Evolutionary conservation across 495 filamentous ascomycete genomes (phyloP).

Genomic region (Hypoxylon rickii): DNA sequence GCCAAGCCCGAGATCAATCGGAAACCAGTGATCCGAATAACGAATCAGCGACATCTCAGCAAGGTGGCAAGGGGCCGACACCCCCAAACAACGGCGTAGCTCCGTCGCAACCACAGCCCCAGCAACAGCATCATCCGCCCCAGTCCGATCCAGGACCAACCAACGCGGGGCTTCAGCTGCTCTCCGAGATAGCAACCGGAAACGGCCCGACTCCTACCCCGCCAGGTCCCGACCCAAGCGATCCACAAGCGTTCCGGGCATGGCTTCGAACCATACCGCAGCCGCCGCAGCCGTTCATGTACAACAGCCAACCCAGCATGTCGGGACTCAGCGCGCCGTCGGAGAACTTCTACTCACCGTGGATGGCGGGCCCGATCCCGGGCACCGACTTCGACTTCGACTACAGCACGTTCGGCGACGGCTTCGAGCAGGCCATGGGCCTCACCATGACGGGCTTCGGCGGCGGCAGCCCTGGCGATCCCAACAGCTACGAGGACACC

Average conservation of each 20-base stretch:
- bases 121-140: constrained; percentile 33
- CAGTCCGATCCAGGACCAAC: constrained; percentile 35
- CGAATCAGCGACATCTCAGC: not conserved
- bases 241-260: constrained; percentile 7
- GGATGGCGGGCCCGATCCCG: not conserved
- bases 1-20: constrained; percentile 17
- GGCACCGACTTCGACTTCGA: constrained; percentile 38
- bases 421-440: constrained; percentile 56
- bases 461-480: constrained; percentile 33
- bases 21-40: constrained; percentile 8
- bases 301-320: constrained; percentile 24
- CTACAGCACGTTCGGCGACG: constrained; percentile 45
- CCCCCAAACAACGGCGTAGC: constrained; percentile 10
- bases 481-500: constrained; percentile 35
- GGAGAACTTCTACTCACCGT: too few relatives aligned
- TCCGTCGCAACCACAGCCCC: constrained; percentile 24
- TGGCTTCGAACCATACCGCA: constrained; percentile 18
- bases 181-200: constrained; percentile 70
- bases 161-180: constrained; percentile 64
- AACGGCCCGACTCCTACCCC: constrained; percentile 42
- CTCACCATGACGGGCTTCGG: constrained; percentile 51
- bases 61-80: not conserved
- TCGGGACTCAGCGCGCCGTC: too few relatives aligned
- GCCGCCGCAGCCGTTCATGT: constrained; percentile 35
- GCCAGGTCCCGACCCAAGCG: not conserved